Percentiles rank a stretch among this genome's conserved stretches.
phyloP scores from a whole-genome alignment of 2,329 filamentous ascomycete species.

The Phaeosphaeriaceae sp. region DNA sequence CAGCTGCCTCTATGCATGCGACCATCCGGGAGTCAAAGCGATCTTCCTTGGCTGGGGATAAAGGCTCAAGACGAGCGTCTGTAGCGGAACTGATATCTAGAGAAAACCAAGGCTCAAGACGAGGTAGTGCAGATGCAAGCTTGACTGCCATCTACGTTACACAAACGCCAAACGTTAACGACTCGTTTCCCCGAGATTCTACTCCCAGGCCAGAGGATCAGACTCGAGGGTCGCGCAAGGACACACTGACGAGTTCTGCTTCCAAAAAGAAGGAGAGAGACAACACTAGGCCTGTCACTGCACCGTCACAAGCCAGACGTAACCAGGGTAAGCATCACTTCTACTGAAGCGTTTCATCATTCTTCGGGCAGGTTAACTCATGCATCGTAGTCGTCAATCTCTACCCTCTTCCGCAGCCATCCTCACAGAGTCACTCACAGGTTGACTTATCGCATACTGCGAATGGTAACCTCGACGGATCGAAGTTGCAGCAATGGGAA shows the following conservation, averaged over 20 bases:
- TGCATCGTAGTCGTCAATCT: slow-evolving; percentile 35
- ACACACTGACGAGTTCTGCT: slow-evolving; percentile 35
- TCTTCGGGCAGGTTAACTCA: slow-evolving; percentile 13
- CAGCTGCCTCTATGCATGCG: slow-evolving; percentile 34
- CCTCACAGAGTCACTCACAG: slow-evolving; percentile 44
- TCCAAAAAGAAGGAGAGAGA: slow-evolving; percentile 37
- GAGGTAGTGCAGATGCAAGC: slow-evolving; percentile 49
- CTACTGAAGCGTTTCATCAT: slow-evolving; percentile 13
- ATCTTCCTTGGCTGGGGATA: slow-evolving; percentile 39
- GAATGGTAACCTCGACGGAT: slow-evolving; percentile 43
- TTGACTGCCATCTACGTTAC: slow-evolving; percentile 49
- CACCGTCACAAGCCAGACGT: slow-evolving; percentile 42
- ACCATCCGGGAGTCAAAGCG: slow-evolving; percentile 31
- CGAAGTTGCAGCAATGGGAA: slow-evolving; percentile 42
- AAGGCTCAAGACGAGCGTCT: slow-evolving; percentile 39
- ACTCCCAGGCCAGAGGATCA: slow-evolving; percentile 18
- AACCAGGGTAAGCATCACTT: slow-evolving; percentile 41
- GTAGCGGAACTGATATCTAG: slow-evolving; percentile 31
- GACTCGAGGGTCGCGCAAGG: slow-evolving; percentile 36
- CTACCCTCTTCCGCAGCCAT: slow-evolving; percentile 37
- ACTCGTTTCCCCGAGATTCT: slow-evolving; percentile 26
- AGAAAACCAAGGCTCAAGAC: slow-evolving; percentile 44
- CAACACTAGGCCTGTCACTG: slow-evolving; percentile 40
- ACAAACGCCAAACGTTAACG: slow-evolving; percentile 41
- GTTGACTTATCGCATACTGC: slow-evolving; percentile 39